Evolutionary conservation across 345 rosid genomes (phyloP), one percentile per base, ranked within the genome.

Genomic region (Pugionium cornutum): DNA sequence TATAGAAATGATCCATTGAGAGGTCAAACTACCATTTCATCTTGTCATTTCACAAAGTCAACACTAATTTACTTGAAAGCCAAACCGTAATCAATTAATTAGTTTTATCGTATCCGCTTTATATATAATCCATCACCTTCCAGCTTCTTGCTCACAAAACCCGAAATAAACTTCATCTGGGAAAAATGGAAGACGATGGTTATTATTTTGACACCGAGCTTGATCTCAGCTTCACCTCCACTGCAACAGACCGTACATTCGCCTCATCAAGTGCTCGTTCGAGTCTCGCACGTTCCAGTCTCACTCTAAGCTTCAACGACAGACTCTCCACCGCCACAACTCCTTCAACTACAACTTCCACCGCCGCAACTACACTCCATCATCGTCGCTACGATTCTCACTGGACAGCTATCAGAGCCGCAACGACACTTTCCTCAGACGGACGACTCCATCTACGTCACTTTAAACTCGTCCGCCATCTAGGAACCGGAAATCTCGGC

Each of bases 401-500:
- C 39, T 87, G 88, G 86, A 75, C 88, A n/a, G 70, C 88, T 37
- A 83, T 85, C 27, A 80, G 72, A 66, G 79, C 86, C 46, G 86
- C 85, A 34, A 77, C 79, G n/a, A 74, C 67, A 1, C 86, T 87
- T 57, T 87, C 90, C 70, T 79, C 83, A 70, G 78, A 82, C 62
- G 76, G 83, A 4, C 60, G 62, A 5, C 83, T 87, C 63, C 85
- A 80, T 63, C 94, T 84, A 70, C 75, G 81, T 26, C 86, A 87
- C 62, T 69, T 87, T n/a, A 84, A 87, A 79, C 90, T 87, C 29
- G 67, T 85, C 18, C 83, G 86, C 35, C 94, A 65, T 34, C 83
- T 87, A 42, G 94, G 94, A 58, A 76, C 83, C 0, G 90, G 94
- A 31, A 77, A 87, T 58, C 84, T 84, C 32, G 94, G 90, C 36